Evolutionary conservation across 345 rosid genomes (phyloP), one percentile per base, ranked within the genome.

Genomic region (Acer yangbiense): DNA sequence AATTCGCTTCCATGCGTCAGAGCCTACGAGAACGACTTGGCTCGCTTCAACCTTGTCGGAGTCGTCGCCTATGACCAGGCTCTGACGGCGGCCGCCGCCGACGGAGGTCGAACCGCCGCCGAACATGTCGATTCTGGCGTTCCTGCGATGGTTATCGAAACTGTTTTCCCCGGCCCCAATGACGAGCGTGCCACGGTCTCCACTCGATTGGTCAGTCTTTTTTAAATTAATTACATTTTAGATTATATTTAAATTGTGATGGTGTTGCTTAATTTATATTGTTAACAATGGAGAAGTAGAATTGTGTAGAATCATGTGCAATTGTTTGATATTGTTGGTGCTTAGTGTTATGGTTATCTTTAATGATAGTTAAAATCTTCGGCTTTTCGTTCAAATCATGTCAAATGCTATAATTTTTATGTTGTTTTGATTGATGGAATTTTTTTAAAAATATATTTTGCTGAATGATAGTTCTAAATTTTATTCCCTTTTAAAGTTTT

Each of bases 51-150:
- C 77, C 86, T 95, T n/a, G 89, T 95, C 48, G 98, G 96, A 32
- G 82, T 91, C 58, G 97, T 92, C 77, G 78, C 80, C 64, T 90
- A 87, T 83, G 90, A 87, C 44, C 99, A 93, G 78, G 98, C 98
- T 79, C 75, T 95, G 65, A 89, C 94, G 0, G 99, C 98, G 0
- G 98, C 97, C 21, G 97, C 99, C 0, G 92, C 98, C 4, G 99
- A 95, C 71, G 99, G 97, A 62, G 99, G 99, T 41, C 86, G 77
- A 77, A 88, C 94, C n/a, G 99, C 99, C 3, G 69, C 79, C 69
- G 94, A 93, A 4, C 98, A 93, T 43, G 74, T 92, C 5, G 82
- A 80, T 5, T 81, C 94, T 9, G 96, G 91, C 60, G 70, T 80
- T 0, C 83, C 86, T 6, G 88, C 91, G 16, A 92, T 95, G 99